Evolutionary conservation across 2,329 filamentous ascomycete species (phyloP).

Genomic region (Trichoderma arundinaceum): DNA sequence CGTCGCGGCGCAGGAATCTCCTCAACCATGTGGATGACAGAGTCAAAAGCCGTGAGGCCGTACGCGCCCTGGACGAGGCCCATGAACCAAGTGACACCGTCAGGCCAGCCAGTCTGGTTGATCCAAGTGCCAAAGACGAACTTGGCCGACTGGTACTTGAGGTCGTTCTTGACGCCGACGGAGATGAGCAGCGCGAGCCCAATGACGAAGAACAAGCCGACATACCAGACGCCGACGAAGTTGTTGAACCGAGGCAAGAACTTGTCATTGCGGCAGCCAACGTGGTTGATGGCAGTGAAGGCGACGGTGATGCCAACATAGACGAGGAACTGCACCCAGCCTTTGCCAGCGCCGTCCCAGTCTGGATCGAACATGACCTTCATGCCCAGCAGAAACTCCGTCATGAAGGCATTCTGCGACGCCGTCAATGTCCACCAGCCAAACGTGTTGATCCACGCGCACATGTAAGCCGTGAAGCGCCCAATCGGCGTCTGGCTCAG

Average conservation of each 20-base stretch:
- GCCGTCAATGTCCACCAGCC: conserved; percentile 64
- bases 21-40: conserved; percentile 64
- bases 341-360: conserved; percentile 52
- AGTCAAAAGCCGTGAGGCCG: conserved; percentile 61
- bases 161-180: conserved; percentile 52
- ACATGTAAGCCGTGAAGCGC: conserved; percentile 60
- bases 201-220: conserved; percentile 58
- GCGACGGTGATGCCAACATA: conserved; percentile 56
- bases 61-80: conserved; percentile 63
- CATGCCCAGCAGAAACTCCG: conserved; percentile 62
- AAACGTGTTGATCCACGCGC: conserved; percentile 65
- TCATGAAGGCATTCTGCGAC: conserved; percentile 63
- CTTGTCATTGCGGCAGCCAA: conserved; percentile 53
- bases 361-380: conserved; percentile 58
- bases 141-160: conserved; percentile 54
- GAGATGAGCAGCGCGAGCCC: conserved; percentile 57
- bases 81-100: conserved; percentile 63
- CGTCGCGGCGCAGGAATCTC: conserved; percentile 59
- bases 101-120: conserved; percentile 55
- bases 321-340: conserved; percentile 61
- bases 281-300: conserved; percentile 57
- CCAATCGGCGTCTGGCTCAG: conserved; percentile 49
- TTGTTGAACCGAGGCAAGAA: conserved; percentile 59
- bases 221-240: conserved; percentile 60
- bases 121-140: conserved; percentile 60